phyloP scores from a whole-genome alignment of 139 green algal species.

The Parachlorella kessleri region DNA sequence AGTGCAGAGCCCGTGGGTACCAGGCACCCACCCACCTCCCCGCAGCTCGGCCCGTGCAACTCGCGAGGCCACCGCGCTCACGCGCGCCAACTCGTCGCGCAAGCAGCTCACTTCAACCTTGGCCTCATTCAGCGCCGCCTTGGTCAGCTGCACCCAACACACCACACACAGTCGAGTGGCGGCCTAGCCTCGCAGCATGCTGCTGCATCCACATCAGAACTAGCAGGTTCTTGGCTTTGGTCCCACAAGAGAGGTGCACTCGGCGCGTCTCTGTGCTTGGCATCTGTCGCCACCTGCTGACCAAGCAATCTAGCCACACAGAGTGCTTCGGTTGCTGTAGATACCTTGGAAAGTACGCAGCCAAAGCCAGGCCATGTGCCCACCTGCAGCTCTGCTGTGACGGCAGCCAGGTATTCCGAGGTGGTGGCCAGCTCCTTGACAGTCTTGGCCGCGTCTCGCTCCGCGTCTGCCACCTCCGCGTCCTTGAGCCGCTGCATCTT shows the following conservation, averaged over 20 bases:
- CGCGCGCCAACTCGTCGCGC: constrained; percentile 6
- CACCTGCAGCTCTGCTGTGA: constrained; percentile 33
- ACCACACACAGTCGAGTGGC: too few relatives aligned
- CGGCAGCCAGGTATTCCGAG: constrained; percentile 20
- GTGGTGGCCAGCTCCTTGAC: constrained; percentile 23
- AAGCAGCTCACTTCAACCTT: constrained; percentile 3
- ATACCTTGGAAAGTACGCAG: too few relatives aligned
- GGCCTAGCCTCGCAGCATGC: too few relatives aligned
- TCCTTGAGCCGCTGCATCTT: constrained; percentile 6
- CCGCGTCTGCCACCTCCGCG: constrained; percentile 8
- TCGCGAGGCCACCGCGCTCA: background rate
- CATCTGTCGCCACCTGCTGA: too few relatives aligned
- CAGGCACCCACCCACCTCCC: background rate
- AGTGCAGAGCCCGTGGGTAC: too few relatives aligned
- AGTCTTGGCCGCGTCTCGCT: background rate
- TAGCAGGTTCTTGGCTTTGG: too few relatives aligned
- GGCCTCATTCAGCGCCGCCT: background rate
- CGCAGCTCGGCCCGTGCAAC: background rate
- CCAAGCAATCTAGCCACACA: too few relatives aligned
- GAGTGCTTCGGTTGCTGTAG: too few relatives aligned
- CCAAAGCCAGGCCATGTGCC: too few relatives aligned
- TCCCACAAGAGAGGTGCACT: too few relatives aligned
- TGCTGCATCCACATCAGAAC: too few relatives aligned
- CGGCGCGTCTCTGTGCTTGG: too few relatives aligned
- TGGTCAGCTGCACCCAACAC: background rate